These are phyloP conservation scores for Saccharomycopsis sp. DNA, from an alignment of 805 yeast genomes.

Conservation along the genomic window DNA sequence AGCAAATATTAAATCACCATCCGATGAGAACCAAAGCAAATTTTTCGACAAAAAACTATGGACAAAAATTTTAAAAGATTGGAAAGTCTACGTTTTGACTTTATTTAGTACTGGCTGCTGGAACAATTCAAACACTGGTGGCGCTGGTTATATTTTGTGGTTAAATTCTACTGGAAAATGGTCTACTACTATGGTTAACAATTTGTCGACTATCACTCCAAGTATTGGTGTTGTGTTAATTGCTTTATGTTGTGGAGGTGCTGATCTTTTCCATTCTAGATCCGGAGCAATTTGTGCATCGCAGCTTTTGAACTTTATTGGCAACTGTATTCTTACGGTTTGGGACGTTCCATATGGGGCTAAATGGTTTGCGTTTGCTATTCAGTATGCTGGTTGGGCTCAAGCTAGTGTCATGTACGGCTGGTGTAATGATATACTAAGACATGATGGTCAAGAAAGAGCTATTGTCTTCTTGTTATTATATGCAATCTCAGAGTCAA, in stretches of 20 bases:
- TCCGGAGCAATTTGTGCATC: constrained; percentile 49
- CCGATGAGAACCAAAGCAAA: constrained; percentile 23
- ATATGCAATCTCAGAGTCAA: constrained; percentile 46
- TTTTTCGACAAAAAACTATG: constrained; percentile 41
- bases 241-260: constrained; percentile 25
- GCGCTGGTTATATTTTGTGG: constrained; percentile 51
- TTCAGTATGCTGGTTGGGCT: constrained; percentile 53
- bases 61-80: constrained; percentile 44
- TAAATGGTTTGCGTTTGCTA: constrained; percentile 54
- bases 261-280: constrained; percentile 46
- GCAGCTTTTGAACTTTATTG: constrained; percentile 44
- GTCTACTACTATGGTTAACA: constrained; percentile 36
- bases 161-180: constrained; percentile 34
- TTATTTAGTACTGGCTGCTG: constrained; percentile 51
- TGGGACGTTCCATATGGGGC: constrained; percentile 49
- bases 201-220: constrained; percentile 47
- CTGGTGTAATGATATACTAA: constrained; percentile 52
- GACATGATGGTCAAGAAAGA: constrained; percentile 46
- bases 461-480: constrained; percentile 45
- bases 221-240: constrained; percentile 42
- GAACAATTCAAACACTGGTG: constrained; percentile 46
- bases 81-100: constrained; percentile 51
- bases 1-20: constrained; percentile 29
- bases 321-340: constrained; percentile 44
- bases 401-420: constrained; percentile 54